phyloP scores from a whole-genome alignment of 1,139 yeast genomes.

The Protomyces arabidopsidicola region DNA sequence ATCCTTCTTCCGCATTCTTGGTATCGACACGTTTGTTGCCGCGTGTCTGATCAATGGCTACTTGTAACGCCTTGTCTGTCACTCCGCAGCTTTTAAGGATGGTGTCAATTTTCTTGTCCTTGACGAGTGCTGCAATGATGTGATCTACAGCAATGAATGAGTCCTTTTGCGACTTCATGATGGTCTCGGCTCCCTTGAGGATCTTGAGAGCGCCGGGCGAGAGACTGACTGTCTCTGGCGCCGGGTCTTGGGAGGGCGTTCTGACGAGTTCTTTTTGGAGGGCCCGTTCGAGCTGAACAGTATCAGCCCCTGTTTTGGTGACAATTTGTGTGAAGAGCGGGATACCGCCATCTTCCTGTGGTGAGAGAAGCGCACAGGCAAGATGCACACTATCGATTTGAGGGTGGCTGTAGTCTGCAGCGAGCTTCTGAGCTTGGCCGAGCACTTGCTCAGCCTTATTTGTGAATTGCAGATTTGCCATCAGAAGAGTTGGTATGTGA shows the following conservation, averaged over 20 bases:
- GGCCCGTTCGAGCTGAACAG: constrained; percentile 69
- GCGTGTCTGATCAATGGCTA: constrained; percentile 77
- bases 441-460: constrained; percentile 85
- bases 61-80: constrained; percentile 65
- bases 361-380: constrained; percentile 85
- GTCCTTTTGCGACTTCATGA: constrained; percentile 85
- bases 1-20: constrained; percentile 80
- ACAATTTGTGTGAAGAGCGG: constrained; percentile 76
- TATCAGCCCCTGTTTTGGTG: constrained; percentile 85
- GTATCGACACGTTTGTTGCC: constrained; percentile 92
- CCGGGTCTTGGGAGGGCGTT: constrained; percentile 80
- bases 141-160: constrained; percentile 92
- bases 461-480: constrained; percentile 51
- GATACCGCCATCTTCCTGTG: constrained; percentile 62
- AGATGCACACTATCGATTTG: constrained; percentile 82
- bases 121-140: constrained; percentile 73
- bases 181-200: constrained; percentile 62
- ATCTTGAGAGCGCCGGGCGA: constrained; percentile 68
- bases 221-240: constrained; percentile 71
- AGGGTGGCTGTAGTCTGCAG: constrained; percentile 76
- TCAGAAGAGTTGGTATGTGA: not conserved
- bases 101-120: constrained; percentile 64
- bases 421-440: constrained; percentile 72
- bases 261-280: constrained; percentile 79
- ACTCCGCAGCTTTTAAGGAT: constrained; percentile 72